These are phyloP conservation scores for Botrytis aclada DNA, from an alignment of 2,329 filamentous ascomycete species.

Conservation along the genomic window DNA sequence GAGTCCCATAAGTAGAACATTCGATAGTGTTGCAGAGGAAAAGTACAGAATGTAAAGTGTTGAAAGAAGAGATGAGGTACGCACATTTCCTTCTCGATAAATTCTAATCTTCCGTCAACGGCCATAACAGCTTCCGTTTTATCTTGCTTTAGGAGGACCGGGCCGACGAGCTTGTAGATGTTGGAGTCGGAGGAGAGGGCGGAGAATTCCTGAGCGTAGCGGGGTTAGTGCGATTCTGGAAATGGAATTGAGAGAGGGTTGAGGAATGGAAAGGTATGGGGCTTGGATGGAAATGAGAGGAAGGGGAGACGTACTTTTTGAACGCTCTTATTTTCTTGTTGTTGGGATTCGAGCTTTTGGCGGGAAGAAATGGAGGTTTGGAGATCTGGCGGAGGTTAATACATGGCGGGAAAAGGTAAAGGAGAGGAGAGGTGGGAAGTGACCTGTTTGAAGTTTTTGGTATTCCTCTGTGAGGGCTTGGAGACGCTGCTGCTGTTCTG, in stretches of 20 bases:
- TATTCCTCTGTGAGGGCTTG: conserved; percentile 85
- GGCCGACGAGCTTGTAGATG: conserved; percentile 95
- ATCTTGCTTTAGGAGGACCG: conserved; percentile 91
- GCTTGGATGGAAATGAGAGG: not conserved
- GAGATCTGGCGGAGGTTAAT: conserved; percentile 60
- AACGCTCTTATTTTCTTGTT: conserved; percentile 87
- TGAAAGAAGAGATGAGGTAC: conserved; percentile 34
- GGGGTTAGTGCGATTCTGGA: not conserved
- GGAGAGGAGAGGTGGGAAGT: not conserved
- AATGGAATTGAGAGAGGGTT: conserved; percentile 23
- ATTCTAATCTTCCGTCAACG: conserved; percentile 86
- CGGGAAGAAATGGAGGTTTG: conserved; percentile 72
- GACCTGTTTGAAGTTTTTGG: conserved; percentile 80
- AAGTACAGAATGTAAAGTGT: not conserved
- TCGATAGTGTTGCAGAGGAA: not conserved
- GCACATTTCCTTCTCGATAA: conserved; percentile 91
- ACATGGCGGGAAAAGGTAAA: not conserved
- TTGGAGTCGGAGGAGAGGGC: conserved; percentile 75
- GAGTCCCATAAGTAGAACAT: not conserved
- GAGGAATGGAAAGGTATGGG: not conserved
- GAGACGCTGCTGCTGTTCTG: conserved; percentile 70
- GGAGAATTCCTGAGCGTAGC: conserved; percentile 67
- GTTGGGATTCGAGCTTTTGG: conserved; percentile 90
- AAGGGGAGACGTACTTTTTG: conserved; percentile 59
- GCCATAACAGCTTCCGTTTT: conserved; percentile 85